Conservation (phyloP, 345 rosid genomes). For the Clausena lansium region DNA sequence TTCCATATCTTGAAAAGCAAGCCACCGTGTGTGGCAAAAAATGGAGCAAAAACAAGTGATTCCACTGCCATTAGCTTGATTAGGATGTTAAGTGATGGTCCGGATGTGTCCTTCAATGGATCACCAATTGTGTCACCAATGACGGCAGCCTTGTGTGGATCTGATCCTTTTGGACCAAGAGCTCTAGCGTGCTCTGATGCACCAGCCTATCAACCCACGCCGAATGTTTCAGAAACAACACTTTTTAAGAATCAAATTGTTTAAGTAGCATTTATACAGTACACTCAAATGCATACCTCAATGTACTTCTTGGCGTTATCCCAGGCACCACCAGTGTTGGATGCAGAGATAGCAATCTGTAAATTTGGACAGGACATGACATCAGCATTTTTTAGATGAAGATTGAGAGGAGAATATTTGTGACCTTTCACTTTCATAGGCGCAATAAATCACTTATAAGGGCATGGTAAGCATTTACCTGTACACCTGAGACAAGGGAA, state of each 20-base stretch:
- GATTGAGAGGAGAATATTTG: neutral
- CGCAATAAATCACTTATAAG: neutral
- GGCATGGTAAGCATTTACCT: constrained; percentile 42
- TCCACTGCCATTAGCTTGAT: constrained; percentile 98
- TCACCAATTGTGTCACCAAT: constrained; percentile 96
- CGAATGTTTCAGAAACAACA: neutral
- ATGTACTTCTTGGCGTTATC: constrained; percentile 98
- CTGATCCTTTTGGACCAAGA: constrained; percentile 95
- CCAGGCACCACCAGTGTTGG: constrained; percentile 99
- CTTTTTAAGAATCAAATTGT: neutral
- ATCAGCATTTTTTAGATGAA: neutral
- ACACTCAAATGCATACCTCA: constrained; percentile 46
- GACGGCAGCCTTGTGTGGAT: constrained; percentile 94
- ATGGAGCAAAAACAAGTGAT: constrained; percentile 94
- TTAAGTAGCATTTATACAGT: neutral
- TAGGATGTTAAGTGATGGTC: constrained; percentile 94
- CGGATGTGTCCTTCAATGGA: constrained; percentile 96
- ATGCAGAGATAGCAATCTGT: constrained; percentile 94
- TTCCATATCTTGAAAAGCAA: constrained; percentile 64
- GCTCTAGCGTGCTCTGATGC: constrained; percentile 82
- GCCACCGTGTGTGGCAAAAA: constrained; percentile 95
- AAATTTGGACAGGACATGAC: neutral
- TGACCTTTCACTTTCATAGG: too few species aligned
- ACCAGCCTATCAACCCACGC: constrained; percentile 57
- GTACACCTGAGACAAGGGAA: constrained; percentile 92